phyloP scores from a whole-genome alignment of 169 alveolate genomes.

The Eimeria sp. region DNA sequence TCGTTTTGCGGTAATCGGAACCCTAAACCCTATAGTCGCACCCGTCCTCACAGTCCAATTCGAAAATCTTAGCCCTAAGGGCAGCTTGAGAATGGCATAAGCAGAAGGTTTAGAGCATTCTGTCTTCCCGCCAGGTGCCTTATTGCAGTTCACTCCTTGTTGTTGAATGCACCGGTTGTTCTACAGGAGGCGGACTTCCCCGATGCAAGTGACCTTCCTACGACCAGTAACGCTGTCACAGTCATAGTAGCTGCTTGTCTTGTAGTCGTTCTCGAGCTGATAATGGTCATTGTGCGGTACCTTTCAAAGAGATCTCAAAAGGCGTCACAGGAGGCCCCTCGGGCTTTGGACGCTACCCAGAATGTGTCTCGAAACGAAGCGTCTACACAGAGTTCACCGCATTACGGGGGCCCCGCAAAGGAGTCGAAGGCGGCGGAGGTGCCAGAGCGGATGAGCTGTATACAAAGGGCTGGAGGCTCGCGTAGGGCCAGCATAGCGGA shows the following conservation, averaged over 20 bases:
- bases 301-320: background rate
- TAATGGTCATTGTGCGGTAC: background rate
- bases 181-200: constrained; percentile 2
- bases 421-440: background rate
- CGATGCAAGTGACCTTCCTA: background rate
- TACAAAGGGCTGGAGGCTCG: background rate
- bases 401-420: background rate
- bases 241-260: background rate
- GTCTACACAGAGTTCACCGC: background rate
- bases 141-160: background rate
- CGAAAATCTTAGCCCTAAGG: background rate
- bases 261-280: background rate
- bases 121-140: background rate
- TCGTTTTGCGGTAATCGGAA: constrained; percentile 15
- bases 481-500: background rate
- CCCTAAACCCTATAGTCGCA: background rate
- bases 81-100: background rate
- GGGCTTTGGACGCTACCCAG: background rate
- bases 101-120: background rate
- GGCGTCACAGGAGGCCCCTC: background rate
- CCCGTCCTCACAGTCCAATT: background rate
- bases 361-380: background rate
- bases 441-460: background rate
- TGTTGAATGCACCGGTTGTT: background rate
- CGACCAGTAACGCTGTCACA: background rate